A percentile compares a stretch with the other conserved stretches of the same genome.
phyloP scores from a whole-genome alignment of 2,329 filamentous ascomycete genomes.

The Mariannaea elegans region DNA sequence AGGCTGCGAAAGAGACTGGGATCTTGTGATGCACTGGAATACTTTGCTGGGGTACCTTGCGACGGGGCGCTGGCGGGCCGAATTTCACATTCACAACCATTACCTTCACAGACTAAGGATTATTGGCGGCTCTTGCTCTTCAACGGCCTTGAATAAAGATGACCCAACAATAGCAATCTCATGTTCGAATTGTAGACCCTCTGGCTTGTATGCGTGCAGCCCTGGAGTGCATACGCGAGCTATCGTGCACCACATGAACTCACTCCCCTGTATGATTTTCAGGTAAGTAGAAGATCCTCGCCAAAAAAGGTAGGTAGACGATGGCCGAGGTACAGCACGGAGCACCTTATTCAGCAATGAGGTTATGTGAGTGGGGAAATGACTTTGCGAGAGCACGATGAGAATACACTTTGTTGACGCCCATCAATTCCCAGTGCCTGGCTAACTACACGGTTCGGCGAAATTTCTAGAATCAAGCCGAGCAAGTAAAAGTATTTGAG shows the following conservation, averaged over 20 bases:
- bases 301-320: slow-evolving; percentile 10
- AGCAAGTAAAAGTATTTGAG: background rate
- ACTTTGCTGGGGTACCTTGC: background rate
- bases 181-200: slow-evolving; percentile 1
- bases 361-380: slow-evolving; percentile 2
- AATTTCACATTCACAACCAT: too few relatives aligned
- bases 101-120: too few relatives aligned
- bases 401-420: background rate
- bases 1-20: slow-evolving; percentile 7
- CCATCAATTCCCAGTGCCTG: too few relatives aligned
- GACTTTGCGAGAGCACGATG: background rate
- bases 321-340: too few relatives aligned
- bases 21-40: slow-evolving; percentile 8
- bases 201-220: background rate
- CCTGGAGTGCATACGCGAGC: slow-evolving; percentile 12
- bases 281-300: slow-evolving; percentile 11
- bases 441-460: background rate
- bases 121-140: slow-evolving; percentile 1
- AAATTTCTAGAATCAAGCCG: background rate
- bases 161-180: background rate
- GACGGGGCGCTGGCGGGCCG: background rate
- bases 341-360: too few relatives aligned
- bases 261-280: slow-evolving; percentile 5
- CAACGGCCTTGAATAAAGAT: background rate
- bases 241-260: slow-evolving; percentile 19